These are phyloP conservation scores for Coccinonectria pachysandricola DNA, from an alignment of 2,329 filamentous ascomycete genomes.

Conservation along the genomic window DNA sequence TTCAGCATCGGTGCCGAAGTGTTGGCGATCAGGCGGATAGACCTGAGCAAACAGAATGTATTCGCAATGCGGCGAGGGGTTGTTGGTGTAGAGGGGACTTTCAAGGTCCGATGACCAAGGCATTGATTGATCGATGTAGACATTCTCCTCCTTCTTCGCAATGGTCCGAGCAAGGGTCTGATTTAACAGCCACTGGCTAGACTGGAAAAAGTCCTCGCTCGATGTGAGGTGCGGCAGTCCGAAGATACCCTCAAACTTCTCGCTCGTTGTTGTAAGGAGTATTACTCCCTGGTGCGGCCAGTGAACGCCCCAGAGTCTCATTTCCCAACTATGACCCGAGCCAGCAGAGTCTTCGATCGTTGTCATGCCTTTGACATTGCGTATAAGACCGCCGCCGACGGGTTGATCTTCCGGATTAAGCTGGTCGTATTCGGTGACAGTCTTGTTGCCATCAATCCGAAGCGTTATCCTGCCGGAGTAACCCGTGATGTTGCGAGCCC, in stretches of 20 bases:
- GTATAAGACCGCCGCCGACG: constrained; percentile 43
- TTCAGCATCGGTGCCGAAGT: constrained; percentile 23
- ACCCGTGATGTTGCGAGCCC: constrained; percentile 75
- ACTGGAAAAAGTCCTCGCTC: constrained; percentile 42
- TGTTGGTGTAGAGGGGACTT: constrained; percentile 45
- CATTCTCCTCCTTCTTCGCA: constrained; percentile 47
- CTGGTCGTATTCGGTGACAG: constrained; percentile 34
- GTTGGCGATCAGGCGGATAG: constrained; percentile 39
- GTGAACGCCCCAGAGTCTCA: constrained; percentile 75
- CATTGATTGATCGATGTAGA: constrained; percentile 47
- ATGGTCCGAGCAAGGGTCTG: constrained; percentile 60
- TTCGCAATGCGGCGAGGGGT: constrained; percentile 69
- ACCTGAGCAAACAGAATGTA: constrained; percentile 80
- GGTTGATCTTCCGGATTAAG: constrained; percentile 22
- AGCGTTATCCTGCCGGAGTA: constrained; percentile 58
- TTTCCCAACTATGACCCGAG: constrained; percentile 63
- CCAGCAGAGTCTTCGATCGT: constrained; percentile 61
- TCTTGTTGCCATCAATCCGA: constrained; percentile 48
- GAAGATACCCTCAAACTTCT: constrained; percentile 90
- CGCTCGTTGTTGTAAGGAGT: constrained; percentile 78
- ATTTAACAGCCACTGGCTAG: constrained; percentile 58
- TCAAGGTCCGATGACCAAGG: constrained; percentile 69
- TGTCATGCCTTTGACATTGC: constrained; percentile 59
- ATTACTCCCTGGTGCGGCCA: constrained; percentile 72
- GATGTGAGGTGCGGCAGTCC: constrained; percentile 75